phyloP scores from a whole-genome alignment of 1,284 basidiomycete genomes.

The Entoloma clypeatum region DNA sequence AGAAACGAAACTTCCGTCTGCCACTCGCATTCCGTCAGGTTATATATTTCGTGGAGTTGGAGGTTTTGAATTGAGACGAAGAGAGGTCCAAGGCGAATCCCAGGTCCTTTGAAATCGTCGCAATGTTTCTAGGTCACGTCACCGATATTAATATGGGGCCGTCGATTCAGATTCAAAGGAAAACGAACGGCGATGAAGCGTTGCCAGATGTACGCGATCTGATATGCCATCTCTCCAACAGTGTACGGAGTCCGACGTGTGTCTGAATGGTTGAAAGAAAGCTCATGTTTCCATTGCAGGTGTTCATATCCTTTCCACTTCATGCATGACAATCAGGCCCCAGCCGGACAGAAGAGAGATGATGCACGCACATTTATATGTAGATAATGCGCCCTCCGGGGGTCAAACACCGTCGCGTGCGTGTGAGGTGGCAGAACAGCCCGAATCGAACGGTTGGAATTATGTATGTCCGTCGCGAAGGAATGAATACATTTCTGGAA shows the following conservation, averaged over 20 bases:
- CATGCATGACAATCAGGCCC: background rate
- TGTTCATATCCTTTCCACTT: background rate
- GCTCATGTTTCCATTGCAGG: background rate
- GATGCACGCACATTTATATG: background rate
- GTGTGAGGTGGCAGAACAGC: no score
- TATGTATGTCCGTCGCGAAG: no score
- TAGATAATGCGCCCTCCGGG: no score
- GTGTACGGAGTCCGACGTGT: background rate
- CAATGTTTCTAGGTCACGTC: background rate
- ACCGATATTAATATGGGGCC: background rate
- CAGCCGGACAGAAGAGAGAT: background rate
- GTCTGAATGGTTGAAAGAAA: background rate
- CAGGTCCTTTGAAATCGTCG: background rate
- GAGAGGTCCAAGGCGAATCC: background rate
- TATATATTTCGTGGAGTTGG: background rate
- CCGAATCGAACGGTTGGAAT: no score
- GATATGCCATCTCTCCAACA: slow-evolving; percentile 1
- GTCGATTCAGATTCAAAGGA: background rate
- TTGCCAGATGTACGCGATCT: background rate
- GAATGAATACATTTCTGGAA: no score
- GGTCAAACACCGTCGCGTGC: no score
- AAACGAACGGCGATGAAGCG: background rate
- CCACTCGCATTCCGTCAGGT: background rate
- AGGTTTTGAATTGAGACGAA: background rate
- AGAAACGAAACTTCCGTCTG: slow-evolving; percentile 1